Evolutionary conservation across 202 grass and related monocot species (phyloP), one percentile per base, ranked within the genome.

Genomic region (Bolboschoenoplectus hybrid): DNA sequence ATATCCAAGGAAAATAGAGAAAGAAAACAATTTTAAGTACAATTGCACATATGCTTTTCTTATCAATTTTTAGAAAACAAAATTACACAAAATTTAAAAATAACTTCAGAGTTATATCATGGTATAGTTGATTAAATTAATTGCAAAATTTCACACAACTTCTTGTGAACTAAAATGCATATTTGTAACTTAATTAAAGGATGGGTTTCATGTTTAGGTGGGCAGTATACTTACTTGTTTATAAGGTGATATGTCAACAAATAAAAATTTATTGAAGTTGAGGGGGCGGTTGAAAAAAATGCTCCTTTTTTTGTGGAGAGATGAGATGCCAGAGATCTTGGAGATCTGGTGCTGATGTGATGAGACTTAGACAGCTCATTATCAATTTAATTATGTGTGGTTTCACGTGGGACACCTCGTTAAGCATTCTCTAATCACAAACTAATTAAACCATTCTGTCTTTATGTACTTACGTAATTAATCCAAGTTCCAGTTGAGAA

Each of bases 381-480:
- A 83, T 36, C 7, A 35, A 83, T 52, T 83, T 83, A 83, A 83
- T 83, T 41, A 70, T n/a, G 8, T 0, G 9, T 5, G 50, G 11
- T 49, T 67, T 53, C 63, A 83, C 45, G 81, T 83, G 58, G 81
- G 46, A 53, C 63, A 70, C 40, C 17, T 83, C 81, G 65, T 53
- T 82, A 52, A 83, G 63, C 45, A 69, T 67, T 36, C 56, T 68
- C 64, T 67, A 55, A 70, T 69, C 45, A 43, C 8, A 36, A 55
- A 70, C 50, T 70, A 55, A 70, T 36, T 70, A 83, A 53, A 67
- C 81, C 45, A 53, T 19, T 39, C 50, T 81, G 16, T 70, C 26
- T 32, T 34, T 67, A 9, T 38, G 5, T 50, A 66, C n/a, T 77
- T 74, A 44, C 1, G 38, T 67, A 13, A 36, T 35, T 49, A 76